Conservation (phyloP, 1,139 yeast species). For the Wickerhamiella pararugosa region DNA sequence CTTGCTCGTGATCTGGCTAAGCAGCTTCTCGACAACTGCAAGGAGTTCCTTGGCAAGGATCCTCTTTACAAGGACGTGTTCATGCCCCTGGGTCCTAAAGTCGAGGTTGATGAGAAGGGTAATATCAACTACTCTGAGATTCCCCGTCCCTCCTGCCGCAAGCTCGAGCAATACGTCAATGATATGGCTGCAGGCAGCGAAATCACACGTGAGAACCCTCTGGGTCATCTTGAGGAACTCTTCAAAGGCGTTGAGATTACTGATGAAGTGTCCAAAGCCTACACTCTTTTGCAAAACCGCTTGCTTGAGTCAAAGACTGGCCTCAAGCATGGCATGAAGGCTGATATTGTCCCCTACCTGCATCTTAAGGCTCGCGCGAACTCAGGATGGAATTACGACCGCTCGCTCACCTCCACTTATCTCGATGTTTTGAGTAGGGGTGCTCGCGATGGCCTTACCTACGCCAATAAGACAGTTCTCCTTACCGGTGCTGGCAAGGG, state of each 20-base stretch:
- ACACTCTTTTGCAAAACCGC: conserved; percentile 15
- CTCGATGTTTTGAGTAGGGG: conserved; percentile 86
- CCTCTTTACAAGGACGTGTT: conserved; percentile 94
- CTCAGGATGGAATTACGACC: conserved; percentile 77
- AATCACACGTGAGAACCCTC: conserved; percentile 37
- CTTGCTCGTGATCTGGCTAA: conserved; percentile 82
- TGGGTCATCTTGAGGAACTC: conserved; percentile 63
- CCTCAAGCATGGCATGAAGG: conserved; percentile 15
- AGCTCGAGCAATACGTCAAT: conserved; percentile 85
- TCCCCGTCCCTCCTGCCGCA: conserved; percentile 81
- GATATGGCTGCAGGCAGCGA: conserved; percentile 96
- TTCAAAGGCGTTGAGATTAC: conserved; percentile 57
- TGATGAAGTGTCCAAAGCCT: conserved; percentile 45
- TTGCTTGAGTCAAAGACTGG: conserved; percentile 2
- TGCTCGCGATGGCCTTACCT: conserved; percentile 82
- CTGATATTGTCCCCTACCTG: conserved; percentile 87
- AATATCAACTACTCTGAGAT: conserved; percentile 70
- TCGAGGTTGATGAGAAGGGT: conserved; percentile 78
- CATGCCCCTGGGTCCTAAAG: conserved; percentile 89
- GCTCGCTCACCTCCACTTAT: conserved; percentile 57
- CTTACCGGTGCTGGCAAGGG: conserved; percentile 99
- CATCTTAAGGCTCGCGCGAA: conserved; percentile 69
- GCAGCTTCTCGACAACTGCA: conserved; percentile 90
- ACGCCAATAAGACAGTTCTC: conserved; percentile 75
- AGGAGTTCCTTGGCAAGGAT: conserved; percentile 60